These are phyloP conservation scores for Populus deltoides DNA, from an alignment of 345 rosid genomes.

Conservation along the genomic window DNA sequence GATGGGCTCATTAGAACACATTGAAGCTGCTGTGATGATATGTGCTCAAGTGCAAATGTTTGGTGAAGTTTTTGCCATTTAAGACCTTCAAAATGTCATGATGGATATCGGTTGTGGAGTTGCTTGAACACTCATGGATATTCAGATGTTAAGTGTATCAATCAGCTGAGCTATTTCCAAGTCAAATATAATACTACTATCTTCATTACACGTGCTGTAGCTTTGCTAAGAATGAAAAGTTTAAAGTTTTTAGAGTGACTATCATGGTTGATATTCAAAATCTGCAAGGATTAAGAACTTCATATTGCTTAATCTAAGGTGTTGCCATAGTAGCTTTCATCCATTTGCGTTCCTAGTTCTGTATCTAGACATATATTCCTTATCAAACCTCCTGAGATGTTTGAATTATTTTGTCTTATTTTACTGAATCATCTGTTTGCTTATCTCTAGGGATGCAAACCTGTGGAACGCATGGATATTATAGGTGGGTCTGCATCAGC, in stretches of 20 bases:
- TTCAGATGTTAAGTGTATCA: not conserved
- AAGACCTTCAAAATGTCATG: not conserved
- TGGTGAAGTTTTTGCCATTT: not conserved
- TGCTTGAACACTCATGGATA: not conserved
- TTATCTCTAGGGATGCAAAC: conserved; percentile 74
- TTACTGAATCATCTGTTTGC: not conserved
- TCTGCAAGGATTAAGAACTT: not conserved
- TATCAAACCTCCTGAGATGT: not conserved
- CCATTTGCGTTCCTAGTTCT: not conserved
- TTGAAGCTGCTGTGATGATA: not conserved
- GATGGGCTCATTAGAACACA: not conserved
- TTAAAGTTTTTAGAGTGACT: not conserved
- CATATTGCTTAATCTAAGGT: not conserved
- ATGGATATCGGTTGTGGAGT: not conserved
- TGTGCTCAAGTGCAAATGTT: not conserved
- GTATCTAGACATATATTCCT: not conserved
- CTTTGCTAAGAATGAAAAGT: not conserved
- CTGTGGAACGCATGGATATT: conserved; percentile 70
- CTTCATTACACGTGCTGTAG: not conserved
- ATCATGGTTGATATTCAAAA: not conserved
- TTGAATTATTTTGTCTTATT: not conserved
- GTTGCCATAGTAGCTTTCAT: not conserved
- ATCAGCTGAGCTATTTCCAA: not conserved
- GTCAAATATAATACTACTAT: not conserved
- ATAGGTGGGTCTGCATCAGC: conserved; percentile 70